Base-by-base conservation (phyloP, 305 asterid genomes). In the Solanum chacoense region DNA sequence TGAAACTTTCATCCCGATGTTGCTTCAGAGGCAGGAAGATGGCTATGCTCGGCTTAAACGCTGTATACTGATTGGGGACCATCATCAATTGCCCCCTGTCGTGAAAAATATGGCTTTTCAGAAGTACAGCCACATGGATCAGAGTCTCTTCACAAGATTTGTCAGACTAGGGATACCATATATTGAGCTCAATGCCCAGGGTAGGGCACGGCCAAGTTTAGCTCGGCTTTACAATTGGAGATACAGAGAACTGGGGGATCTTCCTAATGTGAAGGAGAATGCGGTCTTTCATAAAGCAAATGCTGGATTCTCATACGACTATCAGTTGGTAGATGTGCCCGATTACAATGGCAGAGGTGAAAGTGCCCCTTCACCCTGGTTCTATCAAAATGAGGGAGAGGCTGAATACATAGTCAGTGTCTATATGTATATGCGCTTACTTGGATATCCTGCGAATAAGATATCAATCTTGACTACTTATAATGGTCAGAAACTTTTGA, bases 91-190 rank as follows among this genome's bases (percentile, higher is more conserved):
- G 90, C 99, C 99, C 78, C 99, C 99, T 89, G 99, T 97, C 73
- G 99, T 97, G 89, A 97, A 97, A 93, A 97, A 97, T 91, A 97
- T 97, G 99, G 99, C 99, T 91, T 97, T 97, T 90, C 99, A 97
- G 95, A 97, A 97, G 94, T 97, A 97, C 94, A 97, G 99, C 89
- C 99, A 97, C 91, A 97, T 97, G 99, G 99, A 97, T 91, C 99
- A 97, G 91, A 97, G 99, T 89, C 94, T 97, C 55, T 97, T 97
- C 91, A 95, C 99, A 34, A 95, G 99, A 93, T 97, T 97, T 87
- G 99, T 97, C 69, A 98, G 99, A 85, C 91, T 97, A 50, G 99
- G 99, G 81, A 95, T 96, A 89, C 99, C 99, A 59, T 96, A 97
- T 89, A 96, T 97, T 91, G 99, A 97, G 92, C 96, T 97, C 72